A percentile compares a stretch with the other conserved stretches of the same genome.
Evolutionary conservation across 2,329 filamentous ascomycete species (phyloP).

Genomic region (Hypomyces perniciosus): DNA sequence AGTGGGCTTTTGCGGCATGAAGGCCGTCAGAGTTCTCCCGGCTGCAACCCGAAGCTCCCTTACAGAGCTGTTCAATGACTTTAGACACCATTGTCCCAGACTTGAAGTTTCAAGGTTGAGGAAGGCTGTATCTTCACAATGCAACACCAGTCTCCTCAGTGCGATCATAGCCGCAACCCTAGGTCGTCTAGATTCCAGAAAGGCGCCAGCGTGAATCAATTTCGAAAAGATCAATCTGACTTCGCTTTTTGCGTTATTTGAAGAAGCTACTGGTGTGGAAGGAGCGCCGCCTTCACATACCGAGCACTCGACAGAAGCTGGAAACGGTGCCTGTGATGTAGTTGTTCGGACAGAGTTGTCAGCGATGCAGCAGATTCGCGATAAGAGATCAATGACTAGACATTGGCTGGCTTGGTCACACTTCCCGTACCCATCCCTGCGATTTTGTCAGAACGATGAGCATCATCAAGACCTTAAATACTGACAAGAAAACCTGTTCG

Average conservation of each 20-base stretch:
- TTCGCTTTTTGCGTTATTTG: slow-evolving; percentile 24
- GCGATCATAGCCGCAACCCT: slow-evolving; percentile 67
- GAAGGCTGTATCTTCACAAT: slow-evolving; percentile 53
- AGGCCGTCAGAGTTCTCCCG: slow-evolving; percentile 60
- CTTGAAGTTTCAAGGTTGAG: slow-evolving; percentile 62
- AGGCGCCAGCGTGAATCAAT: slow-evolving; percentile 39
- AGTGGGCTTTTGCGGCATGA: slow-evolving; percentile 41
- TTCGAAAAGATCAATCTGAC: slow-evolving; percentile 41
- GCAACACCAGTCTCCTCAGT: slow-evolving; percentile 62
- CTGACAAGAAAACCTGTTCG: slow-evolving; percentile 42
- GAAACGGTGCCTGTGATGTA: not conserved
- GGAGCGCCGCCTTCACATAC: slow-evolving; percentile 20
- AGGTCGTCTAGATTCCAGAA: slow-evolving; percentile 50
- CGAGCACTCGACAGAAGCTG: slow-evolving; percentile 15
- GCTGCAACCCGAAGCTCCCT: slow-evolving; percentile 81
- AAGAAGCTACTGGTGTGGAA: not conserved
- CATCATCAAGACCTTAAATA: slow-evolving; percentile 13
- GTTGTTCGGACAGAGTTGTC: slow-evolving; percentile 3
- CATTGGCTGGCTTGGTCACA: slow-evolving; percentile 46
- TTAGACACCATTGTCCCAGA: slow-evolving; percentile 74
- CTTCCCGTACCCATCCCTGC: slow-evolving; percentile 34
- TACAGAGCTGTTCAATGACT: slow-evolving; percentile 74
- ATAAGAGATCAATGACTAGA: slow-evolving; percentile 48
- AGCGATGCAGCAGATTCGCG: slow-evolving; percentile 37
- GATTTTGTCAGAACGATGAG: slow-evolving; percentile 15